Conservation (phyloP, 306 rosid species). For the Vigna radiata region DNA sequence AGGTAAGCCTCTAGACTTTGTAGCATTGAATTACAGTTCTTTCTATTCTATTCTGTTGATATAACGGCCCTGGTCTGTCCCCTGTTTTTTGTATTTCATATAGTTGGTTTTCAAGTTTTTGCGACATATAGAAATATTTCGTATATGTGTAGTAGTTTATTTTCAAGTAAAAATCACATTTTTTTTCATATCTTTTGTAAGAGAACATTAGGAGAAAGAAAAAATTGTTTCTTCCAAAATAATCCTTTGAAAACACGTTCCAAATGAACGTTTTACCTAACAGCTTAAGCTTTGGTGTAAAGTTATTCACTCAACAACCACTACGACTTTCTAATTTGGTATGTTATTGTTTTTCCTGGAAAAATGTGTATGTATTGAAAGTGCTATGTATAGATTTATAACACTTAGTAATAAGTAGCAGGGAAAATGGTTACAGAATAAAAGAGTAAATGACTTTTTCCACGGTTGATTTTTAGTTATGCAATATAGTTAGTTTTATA, state of each 20-base stretch:
- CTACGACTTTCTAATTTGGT: background rate
- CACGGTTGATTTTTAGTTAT: slow-evolving; percentile 6
- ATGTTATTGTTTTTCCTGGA: background rate
- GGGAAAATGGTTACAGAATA: slow-evolving; percentile 3
- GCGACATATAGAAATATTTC: background rate
- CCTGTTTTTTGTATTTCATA: background rate
- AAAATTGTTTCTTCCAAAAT: background rate
- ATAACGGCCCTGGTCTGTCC: background rate
- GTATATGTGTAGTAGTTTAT: background rate
- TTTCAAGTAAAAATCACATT: background rate
- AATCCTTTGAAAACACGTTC: background rate
- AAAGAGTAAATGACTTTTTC: background rate
- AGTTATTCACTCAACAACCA: background rate
- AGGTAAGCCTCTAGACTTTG: slow-evolving; percentile 57
- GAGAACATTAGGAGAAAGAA: background rate
- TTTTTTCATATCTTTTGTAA: background rate
- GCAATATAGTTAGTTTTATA: slow-evolving; percentile 19
- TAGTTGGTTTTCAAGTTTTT: slow-evolving; percentile 19
- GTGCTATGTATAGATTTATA: slow-evolving; percentile 5
- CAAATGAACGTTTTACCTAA: background rate
- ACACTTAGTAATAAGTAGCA: background rate
- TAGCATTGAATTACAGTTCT: background rate
- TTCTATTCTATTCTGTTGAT: background rate
- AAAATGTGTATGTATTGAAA: background rate
- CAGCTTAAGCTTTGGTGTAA: background rate